Evolutionary conservation across 176 grass and related monocot genomes (phyloP), one percentile per base, ranked within the genome.

Genomic region (Calamus simplicifolius): DNA sequence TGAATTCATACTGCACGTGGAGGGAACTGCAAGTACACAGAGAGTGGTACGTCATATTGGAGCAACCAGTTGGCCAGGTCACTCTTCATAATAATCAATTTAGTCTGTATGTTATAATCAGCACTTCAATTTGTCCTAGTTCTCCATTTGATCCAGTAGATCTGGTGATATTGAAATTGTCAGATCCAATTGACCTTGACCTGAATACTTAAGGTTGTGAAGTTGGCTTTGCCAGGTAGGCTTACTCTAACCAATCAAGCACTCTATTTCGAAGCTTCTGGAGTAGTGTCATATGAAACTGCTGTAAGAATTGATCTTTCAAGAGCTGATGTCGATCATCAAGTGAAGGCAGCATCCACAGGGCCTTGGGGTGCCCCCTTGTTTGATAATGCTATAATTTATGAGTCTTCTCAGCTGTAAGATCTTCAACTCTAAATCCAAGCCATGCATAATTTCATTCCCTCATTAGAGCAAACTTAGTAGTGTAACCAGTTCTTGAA

Each of bases 331-430:
- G 61, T 80, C 19, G 64, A 87, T 64, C 79, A 84, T 16, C 83
- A 87, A 70, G 84, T 90, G 29, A 87, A 81, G 70, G 51, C 83
- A 51, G 66, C 75, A 69, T 90, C 80, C 26, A 90, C 92, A n/a
- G 92, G 92, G 55, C 92, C 92, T 77, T 90, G 89, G 69, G 92
- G 92, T 4, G 80, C 76, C 64, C 86, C 86, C 13, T 77, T 96
- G 65, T 96, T 90, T 65, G 92, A 90, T 50, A 96, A 96, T 75
- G 86, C 80, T 59, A 87, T 96, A 21, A 57, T 59, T 61, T 96
- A 87, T 1, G 71, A 87, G 57, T 85, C 90, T n/a, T 29, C 56
- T 15, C 23, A 63, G 61, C 53, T 88, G 92, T 96, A 69, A 81
- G 77, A 43, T 43, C 35, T 81, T 67, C 19, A 17, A 25, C 59